phyloP scores from a whole-genome alignment of 441 rosid genomes.

The Mallotus repandus region DNA sequence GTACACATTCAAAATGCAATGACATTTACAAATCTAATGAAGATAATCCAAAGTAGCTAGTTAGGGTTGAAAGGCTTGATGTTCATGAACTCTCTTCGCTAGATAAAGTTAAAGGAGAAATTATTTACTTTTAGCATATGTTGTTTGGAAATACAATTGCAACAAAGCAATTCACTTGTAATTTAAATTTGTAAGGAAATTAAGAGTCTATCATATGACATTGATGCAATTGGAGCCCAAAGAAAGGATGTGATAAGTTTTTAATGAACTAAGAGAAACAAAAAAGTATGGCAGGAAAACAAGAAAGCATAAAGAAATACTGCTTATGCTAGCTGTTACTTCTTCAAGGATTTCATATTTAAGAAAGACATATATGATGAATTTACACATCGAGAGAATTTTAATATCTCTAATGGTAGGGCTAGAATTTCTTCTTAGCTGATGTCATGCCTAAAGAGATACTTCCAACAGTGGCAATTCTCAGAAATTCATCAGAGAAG shows the following conservation, averaged over 20 bases:
- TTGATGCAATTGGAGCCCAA: constrained; percentile 56
- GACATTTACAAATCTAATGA: constrained; percentile 30
- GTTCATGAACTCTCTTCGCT: constrained; percentile 58
- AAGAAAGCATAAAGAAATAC: constrained; percentile 92
- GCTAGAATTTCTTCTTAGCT: constrained; percentile 54
- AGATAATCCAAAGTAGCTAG: constrained; percentile 33
- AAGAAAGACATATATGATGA: constrained; percentile 86
- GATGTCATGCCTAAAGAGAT: constrained; percentile 66
- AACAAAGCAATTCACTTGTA: constrained; percentile 72
- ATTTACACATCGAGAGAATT: constrained; percentile 56
- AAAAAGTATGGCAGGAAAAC: constrained; percentile 97
- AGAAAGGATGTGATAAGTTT: constrained; percentile 84
- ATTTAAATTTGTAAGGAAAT: constrained; percentile 56
- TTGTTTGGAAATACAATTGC: constrained; percentile 59
- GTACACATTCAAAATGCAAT: constrained; percentile 39
- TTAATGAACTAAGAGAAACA: constrained; percentile 76
- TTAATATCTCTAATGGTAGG: constrained; percentile 58
- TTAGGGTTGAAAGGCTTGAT: constrained; percentile 51
- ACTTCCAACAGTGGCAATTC: constrained; percentile 51
- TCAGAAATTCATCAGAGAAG: constrained; percentile 61
- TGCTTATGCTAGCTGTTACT: constrained; percentile 92
- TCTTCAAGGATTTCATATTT: constrained; percentile 82
- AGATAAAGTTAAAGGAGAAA: constrained; percentile 95
- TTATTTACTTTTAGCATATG: constrained; percentile 68
- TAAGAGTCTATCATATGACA: constrained; percentile 64